Conservation (phyloP, 2,329 filamentous ascomycete species). For the Aspergillaceae sp. region DNA sequence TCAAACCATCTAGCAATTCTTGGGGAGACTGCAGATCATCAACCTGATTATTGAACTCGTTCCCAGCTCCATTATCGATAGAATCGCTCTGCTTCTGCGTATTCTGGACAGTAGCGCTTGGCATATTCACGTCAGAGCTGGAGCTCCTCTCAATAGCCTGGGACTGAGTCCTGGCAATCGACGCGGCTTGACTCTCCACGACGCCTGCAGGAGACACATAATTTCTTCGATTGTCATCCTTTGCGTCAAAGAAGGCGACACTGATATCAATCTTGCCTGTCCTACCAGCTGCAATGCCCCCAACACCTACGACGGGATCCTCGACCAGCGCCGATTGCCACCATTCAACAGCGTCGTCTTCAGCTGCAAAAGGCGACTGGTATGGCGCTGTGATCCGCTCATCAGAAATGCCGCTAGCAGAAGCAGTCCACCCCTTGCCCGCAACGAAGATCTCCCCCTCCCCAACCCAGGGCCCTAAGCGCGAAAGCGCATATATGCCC, state of each 20-base stretch:
- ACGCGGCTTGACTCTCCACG: conserved; percentile 10
- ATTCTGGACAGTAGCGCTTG: conserved; percentile 5
- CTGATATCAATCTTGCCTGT: conserved; percentile 19
- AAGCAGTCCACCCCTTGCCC: conserved; percentile 23
- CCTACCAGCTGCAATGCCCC: conserved; percentile 11
- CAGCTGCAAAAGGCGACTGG: conserved; percentile 1
- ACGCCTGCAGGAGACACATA: conserved; percentile 14
- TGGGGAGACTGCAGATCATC: conserved; percentile 23
- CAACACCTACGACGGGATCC: conserved; percentile 16
- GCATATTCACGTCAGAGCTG: conserved; percentile 4
- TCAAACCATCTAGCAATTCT: conserved; percentile 28
- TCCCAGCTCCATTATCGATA: conserved; percentile 10
- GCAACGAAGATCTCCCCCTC: conserved; percentile 33
- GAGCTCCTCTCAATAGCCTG: conserved; percentile 6
- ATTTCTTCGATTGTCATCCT: conserved; percentile 2
- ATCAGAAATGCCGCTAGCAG: neutral
- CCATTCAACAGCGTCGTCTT: conserved; percentile 18
- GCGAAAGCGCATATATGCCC: conserved; percentile 32
- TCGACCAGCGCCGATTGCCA: conserved; percentile 28
- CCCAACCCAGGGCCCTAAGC: conserved; percentile 24
- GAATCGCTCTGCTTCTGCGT: conserved; percentile 10
- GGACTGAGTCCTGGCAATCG: conserved; percentile 5
- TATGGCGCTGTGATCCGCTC: conserved; percentile 2
- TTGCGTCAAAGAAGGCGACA: conserved; percentile 18
- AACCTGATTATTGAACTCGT: neutral